Percentiles rank a stretch among this genome's conserved stretches.
These are phyloP conservation scores for Arthrobotrys conoides DNA, from an alignment of 2,329 filamentous ascomycete species.

Conservation along the genomic window DNA sequence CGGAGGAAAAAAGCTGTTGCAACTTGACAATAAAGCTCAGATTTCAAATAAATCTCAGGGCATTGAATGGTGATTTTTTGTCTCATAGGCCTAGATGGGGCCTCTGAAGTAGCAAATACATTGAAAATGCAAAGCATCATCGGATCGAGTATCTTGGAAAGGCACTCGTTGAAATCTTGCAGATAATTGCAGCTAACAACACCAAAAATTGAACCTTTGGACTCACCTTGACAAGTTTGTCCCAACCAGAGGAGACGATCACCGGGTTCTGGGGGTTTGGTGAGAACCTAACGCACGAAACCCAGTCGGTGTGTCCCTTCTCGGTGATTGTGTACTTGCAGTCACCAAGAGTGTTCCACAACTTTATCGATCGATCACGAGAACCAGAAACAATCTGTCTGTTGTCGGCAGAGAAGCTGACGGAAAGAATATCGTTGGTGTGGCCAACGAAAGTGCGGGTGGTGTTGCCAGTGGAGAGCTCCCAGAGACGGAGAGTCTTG, in stretches of 20 bases:
- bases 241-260: slow-evolving; percentile 98
- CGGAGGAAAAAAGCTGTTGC: not conserved
- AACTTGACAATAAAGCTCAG: not conserved
- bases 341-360: slow-evolving; percentile 86
- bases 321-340: slow-evolving; percentile 99
- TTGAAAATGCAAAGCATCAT: slow-evolving; percentile 91
- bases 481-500: slow-evolving; percentile 60
- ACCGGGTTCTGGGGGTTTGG: slow-evolving; percentile 99
- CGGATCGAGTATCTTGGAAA: slow-evolving; percentile 68
- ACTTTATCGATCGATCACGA: slow-evolving; percentile 69
- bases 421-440: slow-evolving; percentile 53
- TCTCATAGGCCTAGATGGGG: slow-evolving; percentile 89
- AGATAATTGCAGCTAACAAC: not conserved
- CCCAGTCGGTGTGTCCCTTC: slow-evolving; percentile 99
- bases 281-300: slow-evolving; percentile 99
- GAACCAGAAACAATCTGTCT: slow-evolving; percentile 62
- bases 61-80: slow-evolving; percentile 84
- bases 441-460: slow-evolving; percentile 74
- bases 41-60: slow-evolving; percentile 76
- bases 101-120: slow-evolving; percentile 99
- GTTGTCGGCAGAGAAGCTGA: slow-evolving; percentile 62
- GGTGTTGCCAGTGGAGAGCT: slow-evolving; percentile 75
- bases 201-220: not conserved
- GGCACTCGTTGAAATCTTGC: slow-evolving; percentile 14
- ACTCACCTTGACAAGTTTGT: slow-evolving; percentile 98